Conservation (phyloP, 2,329 filamentous ascomycete genomes). For the Xylaria digitata region DNA sequence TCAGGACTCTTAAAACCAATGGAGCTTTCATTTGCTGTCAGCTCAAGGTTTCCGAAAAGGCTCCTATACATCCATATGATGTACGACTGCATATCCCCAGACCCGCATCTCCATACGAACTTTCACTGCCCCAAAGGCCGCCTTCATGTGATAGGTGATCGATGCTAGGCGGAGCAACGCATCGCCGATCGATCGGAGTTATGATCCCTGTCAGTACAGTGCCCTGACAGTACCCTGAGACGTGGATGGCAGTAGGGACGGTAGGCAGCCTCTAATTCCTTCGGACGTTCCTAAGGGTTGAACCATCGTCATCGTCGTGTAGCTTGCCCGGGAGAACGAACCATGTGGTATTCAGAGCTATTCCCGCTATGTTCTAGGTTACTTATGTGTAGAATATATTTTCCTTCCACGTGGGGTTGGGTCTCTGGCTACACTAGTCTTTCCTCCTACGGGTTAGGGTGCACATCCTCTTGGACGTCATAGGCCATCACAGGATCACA, state of each 20-base stretch:
- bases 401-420: background rate
- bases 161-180: background rate
- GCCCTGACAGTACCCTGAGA: background rate
- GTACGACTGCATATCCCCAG: constrained; percentile 7
- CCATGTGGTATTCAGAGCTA: background rate
- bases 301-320: background rate
- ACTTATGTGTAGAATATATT: background rate
- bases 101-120: constrained; percentile 4
- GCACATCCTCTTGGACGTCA: background rate
- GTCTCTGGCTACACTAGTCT: background rate
- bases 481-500: constrained; percentile 7
- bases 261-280: background rate
- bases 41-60: constrained; percentile 19
- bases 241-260: background rate
- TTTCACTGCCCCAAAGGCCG: constrained; percentile 11
- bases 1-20: background rate
- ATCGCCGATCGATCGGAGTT: constrained; percentile 12
- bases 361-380: background rate
- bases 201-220: background rate
- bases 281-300: background rate
- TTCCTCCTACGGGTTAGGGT: background rate
- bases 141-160: background rate
- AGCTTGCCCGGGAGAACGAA: no score
- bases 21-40: constrained; percentile 10
- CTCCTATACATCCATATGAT: constrained; percentile 2